phyloP scores from a whole-genome alignment of 2,329 filamentous ascomycete genomes.

The Plenodomus tracheiphilus region DNA sequence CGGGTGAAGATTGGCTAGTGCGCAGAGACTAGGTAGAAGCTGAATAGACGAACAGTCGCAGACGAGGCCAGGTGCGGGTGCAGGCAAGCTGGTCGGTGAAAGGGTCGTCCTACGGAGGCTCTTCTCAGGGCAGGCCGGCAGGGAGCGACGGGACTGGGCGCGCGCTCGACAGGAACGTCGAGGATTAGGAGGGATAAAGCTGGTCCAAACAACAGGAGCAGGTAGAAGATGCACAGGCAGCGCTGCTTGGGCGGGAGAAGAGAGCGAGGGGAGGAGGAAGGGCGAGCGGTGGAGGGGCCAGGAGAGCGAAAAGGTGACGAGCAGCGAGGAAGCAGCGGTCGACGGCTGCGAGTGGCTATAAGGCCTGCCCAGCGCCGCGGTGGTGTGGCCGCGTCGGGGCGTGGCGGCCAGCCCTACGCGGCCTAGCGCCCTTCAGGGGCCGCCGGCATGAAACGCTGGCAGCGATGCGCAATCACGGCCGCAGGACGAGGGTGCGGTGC shows the following conservation, averaged over 20 bases:
- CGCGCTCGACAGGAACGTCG: conserved; percentile 30
- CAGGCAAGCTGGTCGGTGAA: conserved; percentile 15
- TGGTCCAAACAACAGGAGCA: conserved; percentile 36
- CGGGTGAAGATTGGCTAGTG: conserved; percentile 4
- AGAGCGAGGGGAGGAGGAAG: conserved; percentile 43
- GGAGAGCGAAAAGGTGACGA: conserved; percentile 30
- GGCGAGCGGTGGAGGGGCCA: conserved; percentile 50
- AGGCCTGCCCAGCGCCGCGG: too few species aligned
- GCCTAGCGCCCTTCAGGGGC: conserved; percentile 9
- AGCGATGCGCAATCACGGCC: conserved; percentile 22
- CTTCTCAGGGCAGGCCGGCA: conserved; percentile 16
- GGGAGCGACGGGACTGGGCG: conserved; percentile 43
- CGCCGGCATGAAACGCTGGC: conserved; percentile 27
- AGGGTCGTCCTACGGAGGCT: not conserved
- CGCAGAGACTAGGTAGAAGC: conserved; percentile 20
- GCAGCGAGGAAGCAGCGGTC: conserved; percentile 67
- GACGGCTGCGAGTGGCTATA: conserved; percentile 15
- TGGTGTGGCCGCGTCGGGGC: conserved; percentile 20
- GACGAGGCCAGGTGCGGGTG: conserved; percentile 22
- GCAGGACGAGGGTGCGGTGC: conserved; percentile 3
- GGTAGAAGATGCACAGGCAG: conserved; percentile 44
- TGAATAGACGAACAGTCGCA: conserved; percentile 32
- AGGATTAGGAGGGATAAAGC: conserved; percentile 36
- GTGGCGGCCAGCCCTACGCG: conserved; percentile 18
- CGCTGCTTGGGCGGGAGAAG: conserved; percentile 23